Base-by-base conservation (phyloP, 768 basidiomycete species). In the Lanmaoa pseudosensibilis region DNA sequence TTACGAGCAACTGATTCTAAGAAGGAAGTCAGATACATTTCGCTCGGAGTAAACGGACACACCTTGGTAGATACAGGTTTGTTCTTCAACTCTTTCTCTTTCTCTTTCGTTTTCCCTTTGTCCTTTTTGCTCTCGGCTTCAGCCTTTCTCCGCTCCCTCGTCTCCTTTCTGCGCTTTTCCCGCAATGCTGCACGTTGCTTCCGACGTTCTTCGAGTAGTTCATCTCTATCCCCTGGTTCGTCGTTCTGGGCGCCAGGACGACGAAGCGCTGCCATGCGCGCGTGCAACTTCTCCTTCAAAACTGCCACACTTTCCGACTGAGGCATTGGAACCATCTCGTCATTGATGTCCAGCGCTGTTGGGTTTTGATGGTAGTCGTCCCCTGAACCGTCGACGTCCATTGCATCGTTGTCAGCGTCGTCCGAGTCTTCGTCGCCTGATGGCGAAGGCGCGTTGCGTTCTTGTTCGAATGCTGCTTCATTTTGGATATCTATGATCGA, bases 141-240 rank as follows among this genome's bases (percentile, higher is more conserved):
- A 16, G 77, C 78, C 62, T 77, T 74, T 56, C 86, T 90, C 74
- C 91, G 89, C 73, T 94, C 94, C 68, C 81, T 88, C 9, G 90
- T 91, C 76, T 91, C 89, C 66, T 88, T 90, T 67, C 94, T 75
- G 62, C 96, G 76, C 55, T 85, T 82, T 72, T 98, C 95, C 21
- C 94, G 80, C 79, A 97, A 79, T 34, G 87, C 84, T 0, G 88
- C 94, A 5, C 93, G 78, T 65, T 91, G 86, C 62, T 74, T 73
- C 58, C 94, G 76, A 51, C 90, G 78, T 71, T 93, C 90, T 65
- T 93, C 90, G 50, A 98, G 69, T 45, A 98, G 69, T 58, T 86
- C 92, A 66, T 98, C 94, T 67, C 82, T 85, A 65, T 87, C 86
- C 7, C 78, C 81, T 11, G 83, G 77, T 64, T 83, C 81, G 51